A percentile compares a stretch with the other conserved stretches of the same genome.
These are phyloP conservation scores for Akebia trifoliata DNA, from an alignment of 164 flowering plant genomes.

Conservation along the genomic window DNA sequence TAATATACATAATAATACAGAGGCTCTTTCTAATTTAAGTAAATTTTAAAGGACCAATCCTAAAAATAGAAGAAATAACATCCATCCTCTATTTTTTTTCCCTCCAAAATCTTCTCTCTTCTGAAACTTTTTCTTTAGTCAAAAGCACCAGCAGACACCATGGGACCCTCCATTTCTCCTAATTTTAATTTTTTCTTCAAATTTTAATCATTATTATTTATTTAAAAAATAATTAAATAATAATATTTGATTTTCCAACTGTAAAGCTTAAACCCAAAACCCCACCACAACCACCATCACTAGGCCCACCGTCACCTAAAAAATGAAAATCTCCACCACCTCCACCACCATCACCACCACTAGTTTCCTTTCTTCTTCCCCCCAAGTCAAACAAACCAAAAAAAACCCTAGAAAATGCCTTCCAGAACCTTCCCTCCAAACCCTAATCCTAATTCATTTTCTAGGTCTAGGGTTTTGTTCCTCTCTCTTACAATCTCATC, in stretches of 20 bases:
- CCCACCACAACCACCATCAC: slow-evolving; percentile 6
- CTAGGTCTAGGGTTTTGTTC: slow-evolving; percentile 41
- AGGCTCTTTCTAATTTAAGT: no score
- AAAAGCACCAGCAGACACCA: slow-evolving; percentile 2
- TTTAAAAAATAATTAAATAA: background rate
- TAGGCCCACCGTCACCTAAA: background rate
- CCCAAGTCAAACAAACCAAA: background rate
- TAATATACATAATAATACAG: no score
- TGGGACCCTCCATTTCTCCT: slow-evolving; percentile 2
- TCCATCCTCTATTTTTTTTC: no score
- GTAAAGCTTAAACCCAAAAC: slow-evolving; percentile 12
- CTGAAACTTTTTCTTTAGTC: slow-evolving; percentile 6
- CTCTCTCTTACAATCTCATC: slow-evolving; percentile 52
- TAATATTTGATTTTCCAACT: background rate
- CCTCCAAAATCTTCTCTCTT: background rate
- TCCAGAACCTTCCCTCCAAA: slow-evolving; percentile 49
- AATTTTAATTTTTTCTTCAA: background rate
- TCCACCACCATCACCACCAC: background rate
- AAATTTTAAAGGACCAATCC: no score
- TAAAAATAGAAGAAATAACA: no score
- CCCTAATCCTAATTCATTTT: slow-evolving; percentile 12
- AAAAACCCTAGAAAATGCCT: slow-evolving; percentile 42
- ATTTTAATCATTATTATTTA: background rate
- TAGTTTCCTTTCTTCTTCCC: background rate
- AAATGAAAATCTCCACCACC: slow-evolving; percentile 12